A percentile compares a stretch with the other conserved stretches of the same genome.
Evolutionary conservation across 495 filamentous ascomycete species (phyloP).

Genomic region (Aspergillus campestris): DNA sequence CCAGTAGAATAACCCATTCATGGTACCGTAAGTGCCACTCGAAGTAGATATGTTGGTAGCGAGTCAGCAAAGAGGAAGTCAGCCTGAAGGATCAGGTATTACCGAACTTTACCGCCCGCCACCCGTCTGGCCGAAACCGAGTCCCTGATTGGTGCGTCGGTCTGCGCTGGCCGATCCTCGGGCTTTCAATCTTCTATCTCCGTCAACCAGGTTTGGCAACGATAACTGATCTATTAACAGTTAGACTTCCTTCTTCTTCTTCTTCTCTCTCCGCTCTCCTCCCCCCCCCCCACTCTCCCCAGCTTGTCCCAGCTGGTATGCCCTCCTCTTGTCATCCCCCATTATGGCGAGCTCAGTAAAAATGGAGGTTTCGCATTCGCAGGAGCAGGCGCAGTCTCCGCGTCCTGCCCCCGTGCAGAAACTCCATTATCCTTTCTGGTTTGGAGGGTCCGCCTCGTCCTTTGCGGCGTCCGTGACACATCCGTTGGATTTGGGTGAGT

Average conservation of each 20-base stretch:
- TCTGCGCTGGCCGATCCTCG: constrained; percentile 17
- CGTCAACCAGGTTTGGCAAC: constrained; percentile 1
- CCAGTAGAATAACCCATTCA: no score
- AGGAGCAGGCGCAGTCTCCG: constrained; percentile 16
- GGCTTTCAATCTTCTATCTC: constrained; percentile 34
- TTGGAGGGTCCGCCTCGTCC: constrained; percentile 84
- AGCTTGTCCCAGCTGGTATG: constrained; percentile 10
- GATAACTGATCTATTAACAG: constrained; percentile 17
- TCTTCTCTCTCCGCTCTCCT: constrained; percentile 3
- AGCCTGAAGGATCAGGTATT: neutral
- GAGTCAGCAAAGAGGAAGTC: no score
- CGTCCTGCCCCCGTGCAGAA: constrained; percentile 22
- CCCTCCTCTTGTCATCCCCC: constrained; percentile 13
- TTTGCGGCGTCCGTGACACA: constrained; percentile 87
- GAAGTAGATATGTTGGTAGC: no score
- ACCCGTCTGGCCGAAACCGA: constrained; percentile 19
- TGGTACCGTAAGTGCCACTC: no score
- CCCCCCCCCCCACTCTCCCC: constrained; percentile 2
- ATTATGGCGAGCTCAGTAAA: constrained; percentile 36
- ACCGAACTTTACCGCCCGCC: constrained; percentile 15
- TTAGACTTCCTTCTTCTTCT: constrained; percentile 6
- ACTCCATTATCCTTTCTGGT: constrained; percentile 82
- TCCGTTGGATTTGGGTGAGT: constrained; percentile 64
- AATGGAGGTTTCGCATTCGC: constrained; percentile 25
- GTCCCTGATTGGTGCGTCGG: constrained; percentile 28